A percentile compares a stretch with the other conserved stretches of the same genome.
Evolutionary conservation across 306 rosid species (phyloP).

Genomic region (Abrus precatorius): DNA sequence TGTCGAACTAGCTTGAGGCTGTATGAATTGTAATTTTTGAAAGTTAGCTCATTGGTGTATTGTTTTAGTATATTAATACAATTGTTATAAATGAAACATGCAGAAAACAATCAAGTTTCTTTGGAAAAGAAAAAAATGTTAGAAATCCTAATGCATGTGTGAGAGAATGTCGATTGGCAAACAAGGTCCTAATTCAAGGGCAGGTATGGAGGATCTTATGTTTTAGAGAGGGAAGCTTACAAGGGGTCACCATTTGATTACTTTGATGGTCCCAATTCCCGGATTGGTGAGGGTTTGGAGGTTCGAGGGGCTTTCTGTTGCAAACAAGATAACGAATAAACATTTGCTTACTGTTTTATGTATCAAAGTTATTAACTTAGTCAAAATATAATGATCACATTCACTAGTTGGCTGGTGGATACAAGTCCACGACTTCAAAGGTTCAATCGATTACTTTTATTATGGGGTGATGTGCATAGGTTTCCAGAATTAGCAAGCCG

Average conservation of each 20-base stretch:
- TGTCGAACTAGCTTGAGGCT: no score
- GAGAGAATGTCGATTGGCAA: constrained; percentile 39
- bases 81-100: no score
- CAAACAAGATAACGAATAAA: constrained; percentile 44
- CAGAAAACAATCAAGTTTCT: no score
- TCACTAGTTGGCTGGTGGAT: constrained; percentile 53
- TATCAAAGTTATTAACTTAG: constrained; percentile 48
- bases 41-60: no score
- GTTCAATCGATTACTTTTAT: constrained; percentile 28
- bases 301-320: constrained; percentile 39
- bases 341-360: constrained; percentile 51
- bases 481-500: constrained; percentile 68
- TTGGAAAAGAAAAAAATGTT: no score
- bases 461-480: constrained; percentile 27
- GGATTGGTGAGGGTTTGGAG: constrained; percentile 34
- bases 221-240: constrained; percentile 54
- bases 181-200: constrained; percentile 68
- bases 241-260: constrained; percentile 48
- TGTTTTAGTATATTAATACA: no score
- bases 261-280: constrained; percentile 45
- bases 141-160: no score
- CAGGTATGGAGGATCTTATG: constrained; percentile 59
- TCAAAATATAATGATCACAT: constrained; percentile 62
- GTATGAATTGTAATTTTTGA: no score
- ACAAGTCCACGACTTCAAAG: constrained; percentile 59